Base-by-base conservation (phyloP, 2,329 filamentous ascomycete genomes). In the Coleophoma eucalyptorum region DNA sequence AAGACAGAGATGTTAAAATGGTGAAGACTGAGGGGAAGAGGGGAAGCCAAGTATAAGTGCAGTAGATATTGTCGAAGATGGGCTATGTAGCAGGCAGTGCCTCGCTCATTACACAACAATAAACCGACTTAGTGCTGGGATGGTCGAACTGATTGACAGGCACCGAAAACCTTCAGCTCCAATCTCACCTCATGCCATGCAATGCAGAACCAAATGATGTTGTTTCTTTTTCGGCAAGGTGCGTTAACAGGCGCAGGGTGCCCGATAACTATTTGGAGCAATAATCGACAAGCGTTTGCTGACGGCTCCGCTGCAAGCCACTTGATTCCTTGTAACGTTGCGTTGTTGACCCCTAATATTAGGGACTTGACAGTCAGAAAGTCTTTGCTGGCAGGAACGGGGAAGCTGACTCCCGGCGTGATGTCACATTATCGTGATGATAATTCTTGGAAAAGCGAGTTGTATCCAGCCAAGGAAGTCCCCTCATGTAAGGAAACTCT, bases 241-340 rank as follows among this genome's bases (percentile, higher is more conserved):
- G 35, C 20, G 19, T 42, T 34, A 15, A 43, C 37, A 50, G 26
- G 41, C 19, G 19, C 26, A 40, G 21, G n/a, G 43, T 21, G 26
- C 52, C n/a, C 42, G 34, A 43, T 19, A 43, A 16, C 5, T 38
- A 21, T 10, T 46, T 50, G 3, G 16, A 46, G 49, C 37, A 48
- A 51, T 20, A 47, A 51, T 51, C 49, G 43, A 18, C 49, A 42
- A 2, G 31, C 26, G 20, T 43, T 12, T 15, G 41, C 41, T 19
- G 20, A 20, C 18, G 16, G 8, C 10, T 31, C 41, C 41, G 19
- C 20, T 20, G 41, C 21, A 43, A 26, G 18, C 41, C 20, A n/a
- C 20, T 15, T 4, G 20, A n/a, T 16, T 4, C 20, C 21, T 26
- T 45, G 48, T 40, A 50, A 50, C 49, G 49, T 50, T 50, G 46